Conservation (phyloP, 1,284 basidiomycete genomes). For the Abortiporus biennis region DNA sequence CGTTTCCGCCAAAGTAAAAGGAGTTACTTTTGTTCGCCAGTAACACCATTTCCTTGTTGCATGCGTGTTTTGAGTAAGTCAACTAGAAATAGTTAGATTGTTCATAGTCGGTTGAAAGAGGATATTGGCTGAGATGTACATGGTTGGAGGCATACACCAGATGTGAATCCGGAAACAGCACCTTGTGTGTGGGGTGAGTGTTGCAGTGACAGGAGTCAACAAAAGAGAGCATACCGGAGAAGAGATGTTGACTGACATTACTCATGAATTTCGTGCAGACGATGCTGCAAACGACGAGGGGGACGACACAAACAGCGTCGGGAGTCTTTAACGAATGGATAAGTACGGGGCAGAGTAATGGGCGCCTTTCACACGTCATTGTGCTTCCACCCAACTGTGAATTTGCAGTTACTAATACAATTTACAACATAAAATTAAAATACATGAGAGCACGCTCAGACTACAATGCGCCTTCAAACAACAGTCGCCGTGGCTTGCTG, state of each 20-base stretch:
- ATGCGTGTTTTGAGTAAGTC: slow-evolving; percentile 86
- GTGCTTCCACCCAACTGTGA: too few relatives aligned
- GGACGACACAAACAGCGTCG: too few relatives aligned
- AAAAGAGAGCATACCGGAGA: slow-evolving; percentile 49
- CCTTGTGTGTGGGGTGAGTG: slow-evolving; percentile 34
- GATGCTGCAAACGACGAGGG: neutral
- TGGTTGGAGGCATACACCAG: slow-evolving; percentile 72
- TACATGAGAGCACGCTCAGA: too few relatives aligned
- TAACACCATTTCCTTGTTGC: slow-evolving; percentile 69
- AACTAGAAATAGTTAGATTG: slow-evolving; percentile 50
- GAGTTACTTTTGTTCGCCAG: too few relatives aligned
- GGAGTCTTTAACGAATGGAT: too few relatives aligned
- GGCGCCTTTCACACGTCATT: too few relatives aligned
- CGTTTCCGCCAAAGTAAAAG: too few relatives aligned
- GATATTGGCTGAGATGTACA: slow-evolving; percentile 53
- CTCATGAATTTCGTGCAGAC: slow-evolving; percentile 36
- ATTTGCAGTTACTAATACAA: too few relatives aligned
- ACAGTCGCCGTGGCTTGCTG: slow-evolving; percentile 43
- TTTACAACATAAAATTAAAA: too few relatives aligned
- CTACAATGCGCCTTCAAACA: slow-evolving; percentile 52
- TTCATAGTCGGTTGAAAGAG: too few relatives aligned
- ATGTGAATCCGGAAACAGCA: slow-evolving; percentile 69
- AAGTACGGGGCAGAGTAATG: too few relatives aligned
- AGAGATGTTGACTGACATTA: slow-evolving; percentile 66
- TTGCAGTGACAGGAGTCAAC: too few relatives aligned